Conservation (phyloP, 2,329 filamentous ascomycete genomes). For the Sclerotinia nivalis region DNA sequence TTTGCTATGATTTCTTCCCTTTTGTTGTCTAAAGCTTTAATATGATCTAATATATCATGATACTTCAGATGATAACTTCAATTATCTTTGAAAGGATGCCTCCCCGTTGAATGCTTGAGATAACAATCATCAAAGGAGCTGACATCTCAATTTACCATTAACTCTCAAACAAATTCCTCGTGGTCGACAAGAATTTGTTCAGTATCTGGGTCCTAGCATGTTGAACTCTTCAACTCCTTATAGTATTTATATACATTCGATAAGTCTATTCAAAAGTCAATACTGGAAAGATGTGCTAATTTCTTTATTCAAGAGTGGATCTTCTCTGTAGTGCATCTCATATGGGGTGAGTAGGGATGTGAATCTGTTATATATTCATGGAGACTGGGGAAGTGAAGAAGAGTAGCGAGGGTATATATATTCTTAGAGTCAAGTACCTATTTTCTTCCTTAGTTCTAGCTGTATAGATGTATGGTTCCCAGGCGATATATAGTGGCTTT, state of each 20-base stretch:
- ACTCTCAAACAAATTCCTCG: neutral
- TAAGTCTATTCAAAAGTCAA: neutral
- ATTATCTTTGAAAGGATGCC: neutral
- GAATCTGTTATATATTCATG: neutral
- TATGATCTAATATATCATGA: too few relatives aligned
- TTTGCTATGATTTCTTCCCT: too few relatives aligned
- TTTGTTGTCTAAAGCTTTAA: too few relatives aligned
- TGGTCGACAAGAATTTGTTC: too few relatives aligned
- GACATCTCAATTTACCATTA: neutral
- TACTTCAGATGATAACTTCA: neutral
- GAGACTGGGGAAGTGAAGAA: too few relatives aligned
- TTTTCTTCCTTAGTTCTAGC: neutral
- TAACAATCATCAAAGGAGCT: neutral
- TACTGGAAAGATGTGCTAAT: neutral
- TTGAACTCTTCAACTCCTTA: neutral
- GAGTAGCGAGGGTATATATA: neutral
- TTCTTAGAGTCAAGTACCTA: neutral
- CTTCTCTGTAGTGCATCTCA: neutral
- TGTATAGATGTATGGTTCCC: too few relatives aligned
- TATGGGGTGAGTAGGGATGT: neutral
- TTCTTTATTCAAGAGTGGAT: neutral
- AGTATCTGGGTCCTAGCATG: neutral
- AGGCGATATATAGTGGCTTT: neutral
- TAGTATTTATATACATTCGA: accelerated
- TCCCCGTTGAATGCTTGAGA: neutral